These are phyloP conservation scores for Lobosporangium transversale DNA, from an alignment of 192 early-diverging fungal species.

Conservation along the genomic window DNA sequence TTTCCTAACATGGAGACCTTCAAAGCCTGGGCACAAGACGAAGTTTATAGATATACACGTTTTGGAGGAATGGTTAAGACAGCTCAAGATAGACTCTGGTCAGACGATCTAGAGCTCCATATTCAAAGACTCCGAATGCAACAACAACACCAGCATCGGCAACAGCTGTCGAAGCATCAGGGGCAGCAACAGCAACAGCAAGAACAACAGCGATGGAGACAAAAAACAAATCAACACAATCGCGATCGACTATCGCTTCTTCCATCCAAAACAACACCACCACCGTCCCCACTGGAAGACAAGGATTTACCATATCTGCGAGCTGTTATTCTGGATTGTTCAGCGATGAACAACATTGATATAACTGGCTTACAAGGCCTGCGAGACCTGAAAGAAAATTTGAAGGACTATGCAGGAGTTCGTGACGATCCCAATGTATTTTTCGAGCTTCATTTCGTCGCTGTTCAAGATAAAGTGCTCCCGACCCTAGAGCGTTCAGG, in stretches of 20 bases:
- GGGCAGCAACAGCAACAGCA: neutral
- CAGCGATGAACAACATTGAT: slow-evolving; percentile 78
- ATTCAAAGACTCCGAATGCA: slow-evolving; percentile 43
- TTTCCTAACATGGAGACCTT: slow-evolving; percentile 76
- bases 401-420: slow-evolving; percentile 34
- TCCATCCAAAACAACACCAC: neutral
- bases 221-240: neutral
- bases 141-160: neutral
- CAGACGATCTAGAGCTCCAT: slow-evolving; percentile 26
- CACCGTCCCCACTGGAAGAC: slow-evolving; percentile 16
- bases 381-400: slow-evolving; percentile 53
- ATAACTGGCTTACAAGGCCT: slow-evolving; percentile 80
- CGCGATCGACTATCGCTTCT: neutral
- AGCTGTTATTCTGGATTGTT: slow-evolving; percentile 83
- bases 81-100: slow-evolving; percentile 20
- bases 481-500: slow-evolving; percentile 6
- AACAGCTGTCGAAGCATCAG: neutral
- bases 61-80: slow-evolving; percentile 14
- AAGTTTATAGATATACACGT: slow-evolving; percentile 27
- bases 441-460: slow-evolving; percentile 25
- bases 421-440: slow-evolving; percentile 13
- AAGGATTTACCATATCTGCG: slow-evolving; percentile 61
- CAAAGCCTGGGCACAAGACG: slow-evolving; percentile 51
- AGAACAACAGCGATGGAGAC: neutral
- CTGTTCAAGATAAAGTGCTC: slow-evolving; percentile 11